These are phyloP conservation scores for Deuterostichococcus epilithicus DNA, from an alignment of 139 green algal genomes.

Conservation along the genomic window DNA sequence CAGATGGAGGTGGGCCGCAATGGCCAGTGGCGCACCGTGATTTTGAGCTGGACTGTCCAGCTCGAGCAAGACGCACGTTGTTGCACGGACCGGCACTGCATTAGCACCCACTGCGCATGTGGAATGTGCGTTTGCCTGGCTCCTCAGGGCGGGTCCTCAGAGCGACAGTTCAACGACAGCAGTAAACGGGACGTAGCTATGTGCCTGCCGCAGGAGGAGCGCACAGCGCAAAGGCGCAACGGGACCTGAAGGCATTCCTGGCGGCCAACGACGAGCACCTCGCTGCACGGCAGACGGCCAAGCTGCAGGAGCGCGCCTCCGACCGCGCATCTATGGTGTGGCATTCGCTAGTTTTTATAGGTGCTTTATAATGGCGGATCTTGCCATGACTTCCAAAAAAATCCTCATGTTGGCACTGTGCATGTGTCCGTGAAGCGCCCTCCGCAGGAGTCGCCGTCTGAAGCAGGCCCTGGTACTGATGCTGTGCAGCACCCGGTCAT, in stretches of 20 bases:
- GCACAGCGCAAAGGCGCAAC: conserved; percentile 18
- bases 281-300: not conserved
- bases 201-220: conserved; percentile 13
- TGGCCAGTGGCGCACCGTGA: not conserved
- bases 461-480: too few relatives aligned
- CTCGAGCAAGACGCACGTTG: too few relatives aligned
- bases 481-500: too few relatives aligned
- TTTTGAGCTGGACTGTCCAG: too few relatives aligned
- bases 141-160: not conserved
- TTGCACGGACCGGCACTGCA: too few relatives aligned
- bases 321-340: not conserved
- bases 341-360: not conserved
- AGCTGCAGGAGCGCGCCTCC: not conserved
- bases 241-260: conserved; percentile 29
- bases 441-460: too few relatives aligned
- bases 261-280: conserved; percentile 24
- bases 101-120: too few relatives aligned
- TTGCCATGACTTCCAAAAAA: too few relatives aligned
- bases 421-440: too few relatives aligned
- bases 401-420: too few relatives aligned
- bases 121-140: too few relatives aligned
- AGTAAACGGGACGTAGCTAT: not conserved
- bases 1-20: not conserved
- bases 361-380: not conserved
- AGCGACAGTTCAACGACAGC: not conserved